Conservation (phyloP, 805 yeast species). For the Hanseniaspora valbyensis region DNA sequence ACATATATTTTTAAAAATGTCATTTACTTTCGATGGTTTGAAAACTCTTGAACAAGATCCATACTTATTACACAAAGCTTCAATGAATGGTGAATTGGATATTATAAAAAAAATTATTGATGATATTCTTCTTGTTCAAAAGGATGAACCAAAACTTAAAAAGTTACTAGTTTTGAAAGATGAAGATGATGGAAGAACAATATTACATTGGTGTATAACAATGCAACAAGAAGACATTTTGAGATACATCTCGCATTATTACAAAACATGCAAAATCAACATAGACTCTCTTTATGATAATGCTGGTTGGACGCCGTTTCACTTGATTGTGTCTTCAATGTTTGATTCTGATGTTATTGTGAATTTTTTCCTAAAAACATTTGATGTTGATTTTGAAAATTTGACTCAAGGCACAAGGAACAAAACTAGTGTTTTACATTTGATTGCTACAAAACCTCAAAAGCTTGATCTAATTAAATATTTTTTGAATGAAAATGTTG, state of each 20-base stretch:
- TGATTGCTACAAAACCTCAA: slow-evolving; percentile 49
- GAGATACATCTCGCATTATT: slow-evolving; percentile 30
- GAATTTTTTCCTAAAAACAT: slow-evolving; percentile 41
- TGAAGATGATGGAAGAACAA: slow-evolving; percentile 57
- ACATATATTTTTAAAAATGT: background rate
- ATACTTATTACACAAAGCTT: slow-evolving; percentile 47
- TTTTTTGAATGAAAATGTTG: background rate
- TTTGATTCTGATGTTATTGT: slow-evolving; percentile 50
- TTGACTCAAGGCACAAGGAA: slow-evolving; percentile 35
- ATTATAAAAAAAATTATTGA: slow-evolving; percentile 42
- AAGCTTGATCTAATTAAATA: background rate
- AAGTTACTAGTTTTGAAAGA: slow-evolving; percentile 34
- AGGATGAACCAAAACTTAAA: background rate
- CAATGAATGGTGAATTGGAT: slow-evolving; percentile 46
- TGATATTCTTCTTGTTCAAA: slow-evolving; percentile 21
- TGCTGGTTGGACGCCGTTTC: slow-evolving; percentile 82
- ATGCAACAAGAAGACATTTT: slow-evolving; percentile 45
- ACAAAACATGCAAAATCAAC: slow-evolving; percentile 34
- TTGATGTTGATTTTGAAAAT: slow-evolving; percentile 46
- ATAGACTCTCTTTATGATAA: slow-evolving; percentile 60
- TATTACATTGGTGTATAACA: slow-evolving; percentile 84
- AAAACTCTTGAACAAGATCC: slow-evolving; percentile 4
- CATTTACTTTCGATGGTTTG: background rate
- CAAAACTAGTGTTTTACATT: slow-evolving; percentile 66
- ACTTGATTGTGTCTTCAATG: slow-evolving; percentile 53